Base-by-base conservation (phyloP, 495 filamentous ascomycete species). In the Podospora tetraspora region DNA sequence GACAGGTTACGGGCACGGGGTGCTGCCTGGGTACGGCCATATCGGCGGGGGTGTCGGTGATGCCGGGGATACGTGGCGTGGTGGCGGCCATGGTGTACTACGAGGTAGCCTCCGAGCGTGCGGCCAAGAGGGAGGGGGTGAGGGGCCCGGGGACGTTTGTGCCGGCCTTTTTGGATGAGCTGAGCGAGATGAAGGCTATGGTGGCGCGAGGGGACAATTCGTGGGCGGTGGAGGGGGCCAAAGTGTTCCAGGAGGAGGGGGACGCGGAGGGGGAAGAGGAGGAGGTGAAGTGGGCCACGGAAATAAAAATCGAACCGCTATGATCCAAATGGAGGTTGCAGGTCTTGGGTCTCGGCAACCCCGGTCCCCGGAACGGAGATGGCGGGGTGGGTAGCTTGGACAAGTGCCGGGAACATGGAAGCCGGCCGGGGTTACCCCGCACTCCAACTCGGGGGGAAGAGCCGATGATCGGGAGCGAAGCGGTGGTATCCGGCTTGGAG, bases 121-220 rank as follows among this genome's bases (percentile, higher is more conserved):
- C 94, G 0, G 87, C 82, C 0, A 74, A 68, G 22, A 82, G 87
- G 62, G 79, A 79, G 9, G 86, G 91, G 65, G 92, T 86, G 21
- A 75, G 84, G 59, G 94, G 94, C 0, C 92, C 94, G 0, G 94
- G 94, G 1, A 94, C 91, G 19, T 98, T 98, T 80, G 85, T 96
- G 10, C 90, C 92, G 3, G 90, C 90, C 0, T 94, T 96, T 73
- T 79, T 97, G 23, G 94, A 97, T 70, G 90, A 82, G 71, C 76
- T 88, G 61, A 84, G 84, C 73, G 79, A 75, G 13, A 85, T 88
- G 63, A 79, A 83, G 62, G 77, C 77, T 43, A 82, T 80, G 22
- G 84, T 85, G 3, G 74, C 76, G 12, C 74, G 78, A 59, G 83
- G 81, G 0, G 80, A 88, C 56, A 52, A 7, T n/a, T 52, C 43